Evolutionary conservation across 164 flowering plant genomes (phyloP).

Genomic region (Vitis riparia): DNA sequence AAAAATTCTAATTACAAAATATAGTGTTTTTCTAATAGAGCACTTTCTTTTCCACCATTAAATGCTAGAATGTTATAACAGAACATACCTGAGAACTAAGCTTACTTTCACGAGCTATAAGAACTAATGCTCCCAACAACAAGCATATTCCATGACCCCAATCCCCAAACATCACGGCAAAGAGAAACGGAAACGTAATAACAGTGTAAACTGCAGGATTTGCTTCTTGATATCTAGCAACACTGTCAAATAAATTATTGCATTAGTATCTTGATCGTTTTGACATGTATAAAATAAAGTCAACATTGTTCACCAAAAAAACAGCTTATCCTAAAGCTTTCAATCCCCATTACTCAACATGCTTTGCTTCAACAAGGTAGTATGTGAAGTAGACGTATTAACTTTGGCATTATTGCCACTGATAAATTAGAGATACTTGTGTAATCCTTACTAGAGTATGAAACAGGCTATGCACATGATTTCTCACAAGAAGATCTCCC

Average conservation of each 20-base stretch:
- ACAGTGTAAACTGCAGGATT: conserved; percentile 93
- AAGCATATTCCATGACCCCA: conserved; percentile 99
- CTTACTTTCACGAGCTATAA: conserved; percentile 76
- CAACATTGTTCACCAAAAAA: neutral
- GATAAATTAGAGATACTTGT: neutral
- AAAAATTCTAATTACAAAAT: too few relatives aligned
- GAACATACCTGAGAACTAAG: conserved; percentile 65
- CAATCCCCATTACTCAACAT: too few relatives aligned
- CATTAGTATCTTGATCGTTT: neutral
- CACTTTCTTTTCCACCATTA: neutral
- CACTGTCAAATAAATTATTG: conserved; percentile 47
- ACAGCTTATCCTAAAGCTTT: neutral
- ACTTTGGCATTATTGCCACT: neutral
- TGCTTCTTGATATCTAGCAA: conserved; percentile 95
- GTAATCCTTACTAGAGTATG: neutral
- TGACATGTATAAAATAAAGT: neutral
- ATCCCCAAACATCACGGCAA: conserved; percentile 99
- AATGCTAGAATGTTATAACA: neutral
- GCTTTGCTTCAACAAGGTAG: neutral
- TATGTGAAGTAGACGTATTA: neutral
- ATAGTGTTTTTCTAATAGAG: neutral
- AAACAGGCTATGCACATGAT: neutral
- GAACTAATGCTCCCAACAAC: conserved; percentile 75
- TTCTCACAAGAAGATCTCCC: neutral
- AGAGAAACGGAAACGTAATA: conserved; percentile 96